A percentile compares a stretch with the other conserved stretches of the same genome.
phyloP scores from a whole-genome alignment of 176 grass and related monocot species.

The Ensete glaucum region DNA sequence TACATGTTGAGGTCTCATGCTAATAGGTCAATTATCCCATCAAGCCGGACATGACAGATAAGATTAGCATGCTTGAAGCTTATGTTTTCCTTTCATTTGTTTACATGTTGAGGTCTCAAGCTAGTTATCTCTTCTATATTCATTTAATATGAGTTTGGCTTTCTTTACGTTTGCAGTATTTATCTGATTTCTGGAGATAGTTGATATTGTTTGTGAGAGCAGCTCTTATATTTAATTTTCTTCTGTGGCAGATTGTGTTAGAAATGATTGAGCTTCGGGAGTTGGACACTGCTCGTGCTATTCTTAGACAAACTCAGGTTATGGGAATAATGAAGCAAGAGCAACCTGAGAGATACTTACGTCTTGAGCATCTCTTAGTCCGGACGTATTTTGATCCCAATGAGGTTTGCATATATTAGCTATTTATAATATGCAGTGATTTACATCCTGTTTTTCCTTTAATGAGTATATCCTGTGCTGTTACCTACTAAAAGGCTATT shows the following conservation, averaged over 20 bases:
- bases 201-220: background rate
- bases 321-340: slow-evolving; percentile 99
- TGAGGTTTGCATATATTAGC: slow-evolving; percentile 36
- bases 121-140: background rate
- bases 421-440: background rate
- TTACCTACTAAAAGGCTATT: background rate
- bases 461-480: background rate
- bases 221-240: background rate
- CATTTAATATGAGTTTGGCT: background rate
- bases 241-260: slow-evolving; percentile 60
- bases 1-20: background rate
- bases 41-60: too few species aligned
- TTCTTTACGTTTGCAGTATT: background rate
- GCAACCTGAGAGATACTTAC: slow-evolving; percentile 87
- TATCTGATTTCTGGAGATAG: background rate
- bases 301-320: slow-evolving; percentile 91
- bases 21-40: too few species aligned
- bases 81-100: background rate
- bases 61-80: too few species aligned
- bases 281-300: slow-evolving; percentile 77
- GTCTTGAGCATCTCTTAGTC: slow-evolving; percentile 90
- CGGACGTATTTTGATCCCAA: slow-evolving; percentile 86
- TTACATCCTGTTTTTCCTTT: background rate
- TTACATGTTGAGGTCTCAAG: background rate
- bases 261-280: slow-evolving; percentile 97